Base-by-base conservation (phyloP, 2,329 filamentous ascomycete species). In the Tolypocladium nubicola region DNA sequence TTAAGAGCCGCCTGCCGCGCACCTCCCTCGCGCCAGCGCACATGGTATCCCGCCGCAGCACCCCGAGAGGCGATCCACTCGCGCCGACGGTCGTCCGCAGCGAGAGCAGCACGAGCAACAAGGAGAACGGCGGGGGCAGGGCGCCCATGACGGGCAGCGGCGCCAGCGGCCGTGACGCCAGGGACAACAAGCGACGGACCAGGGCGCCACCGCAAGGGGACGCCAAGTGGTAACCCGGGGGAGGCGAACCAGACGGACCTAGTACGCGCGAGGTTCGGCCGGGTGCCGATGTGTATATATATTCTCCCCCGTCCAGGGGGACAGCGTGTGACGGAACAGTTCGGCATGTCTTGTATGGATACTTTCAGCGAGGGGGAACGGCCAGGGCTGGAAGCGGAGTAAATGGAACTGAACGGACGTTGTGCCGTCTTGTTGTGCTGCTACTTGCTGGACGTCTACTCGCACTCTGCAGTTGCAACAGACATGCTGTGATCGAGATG, bases 1-100 rank as follows among this genome's bases (percentile, higher is more conserved):
- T 60, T 30, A 76, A 72, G 64, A 76, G 73, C 61, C 69, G 73
- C 13, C 64, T 75, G 8, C 74, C 73, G 23, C 69, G 73, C 52
- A 75, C 71, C 19, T 74, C 72, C 3, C 60, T 73, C 10, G 62
- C 67, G 19, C 64, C 64, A 1, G 47, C 47, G 10, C 47, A 52
- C 30, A 21, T 52, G 47, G 63, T 64, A 52, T 59, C 61, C 43
- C 58, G 54, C 60, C 60, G 61, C n/a, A 63, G 64, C 59, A 55
- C 63, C 54, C 43, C 62, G 1, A 37, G 63, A 23, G 58, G 54
- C 30, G 63, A 64, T 26, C 57, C 58, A 8, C 58, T 53, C 2
- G 57, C 67, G 1, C 66, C 70, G 26, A 67, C 71, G 64, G 68
- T 71, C 11, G 65, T 68, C 33, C 68, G 72, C 45, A 73, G 55